Conservation (phyloP, 306 rosid species). For the Malus sylvestris region DNA sequence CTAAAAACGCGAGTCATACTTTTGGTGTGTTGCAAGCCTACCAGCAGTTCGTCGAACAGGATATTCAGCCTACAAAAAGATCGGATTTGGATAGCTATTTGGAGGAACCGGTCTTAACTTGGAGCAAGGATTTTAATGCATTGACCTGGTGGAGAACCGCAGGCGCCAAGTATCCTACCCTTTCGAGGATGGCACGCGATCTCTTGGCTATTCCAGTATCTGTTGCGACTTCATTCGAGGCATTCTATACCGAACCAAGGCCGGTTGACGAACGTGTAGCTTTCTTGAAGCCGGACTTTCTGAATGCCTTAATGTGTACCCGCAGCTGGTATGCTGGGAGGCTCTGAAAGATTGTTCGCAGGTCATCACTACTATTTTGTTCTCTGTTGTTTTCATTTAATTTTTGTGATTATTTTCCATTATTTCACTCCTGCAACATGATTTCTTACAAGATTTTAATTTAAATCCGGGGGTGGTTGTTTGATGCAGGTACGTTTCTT, state of each 20-base stretch:
- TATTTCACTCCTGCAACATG: too few relatives aligned
- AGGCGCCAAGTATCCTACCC: not conserved
- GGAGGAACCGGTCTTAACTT: slow-evolving; percentile 7
- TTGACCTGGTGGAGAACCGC: slow-evolving; percentile 9
- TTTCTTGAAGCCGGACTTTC: not conserved
- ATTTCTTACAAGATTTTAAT: too few relatives aligned
- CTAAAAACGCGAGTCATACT: not conserved
- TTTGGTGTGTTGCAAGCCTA: not conserved
- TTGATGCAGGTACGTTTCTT: too few relatives aligned
- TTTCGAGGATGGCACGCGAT: slow-evolving; percentile 3
- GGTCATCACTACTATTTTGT: too few relatives aligned
- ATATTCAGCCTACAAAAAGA: not conserved
- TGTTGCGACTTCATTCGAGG: not conserved
- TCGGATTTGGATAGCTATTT: slow-evolving; percentile 3
- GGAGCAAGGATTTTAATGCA: slow-evolving; percentile 3
- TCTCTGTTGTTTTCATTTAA: too few relatives aligned
- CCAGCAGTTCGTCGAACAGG: not conserved
- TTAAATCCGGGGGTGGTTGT: too few relatives aligned
- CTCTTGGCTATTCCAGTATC: not conserved
- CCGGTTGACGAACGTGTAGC: not conserved
- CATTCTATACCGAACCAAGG: slow-evolving; percentile 6
- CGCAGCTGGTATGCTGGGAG: not conserved
- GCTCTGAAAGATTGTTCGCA: too few relatives aligned
- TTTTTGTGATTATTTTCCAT: too few relatives aligned
- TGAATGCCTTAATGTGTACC: not conserved